Conservation (phyloP, 1,284 basidiomycete genomes). For the Microbotryum intermedium region DNA sequence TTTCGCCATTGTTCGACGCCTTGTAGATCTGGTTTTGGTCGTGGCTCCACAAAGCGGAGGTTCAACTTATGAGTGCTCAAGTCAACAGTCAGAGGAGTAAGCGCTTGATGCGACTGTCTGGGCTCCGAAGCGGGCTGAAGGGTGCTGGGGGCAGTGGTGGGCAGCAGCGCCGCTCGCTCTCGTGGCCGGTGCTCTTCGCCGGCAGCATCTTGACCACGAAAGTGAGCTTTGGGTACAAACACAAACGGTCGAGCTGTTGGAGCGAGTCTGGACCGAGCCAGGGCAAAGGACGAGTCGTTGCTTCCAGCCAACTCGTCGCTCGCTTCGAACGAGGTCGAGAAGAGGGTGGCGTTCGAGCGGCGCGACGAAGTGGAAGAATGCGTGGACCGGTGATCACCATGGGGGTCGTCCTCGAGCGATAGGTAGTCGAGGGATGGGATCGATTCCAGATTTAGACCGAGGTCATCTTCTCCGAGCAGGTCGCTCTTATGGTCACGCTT, state of each 20-base stretch:
- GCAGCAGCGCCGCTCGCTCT: neutral
- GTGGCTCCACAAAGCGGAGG: neutral
- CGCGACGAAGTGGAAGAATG: too few relatives aligned
- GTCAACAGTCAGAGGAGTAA: neutral
- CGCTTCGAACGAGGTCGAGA: too few relatives aligned
- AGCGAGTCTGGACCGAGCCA: constrained; percentile 10
- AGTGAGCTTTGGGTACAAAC: constrained; percentile 2
- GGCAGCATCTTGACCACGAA: neutral
- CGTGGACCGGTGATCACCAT: too few relatives aligned
- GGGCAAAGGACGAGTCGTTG: too few relatives aligned
- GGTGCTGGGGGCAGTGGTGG: neutral
- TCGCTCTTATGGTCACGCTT: too few relatives aligned
- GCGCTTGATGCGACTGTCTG: neutral
- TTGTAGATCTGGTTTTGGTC: neutral
- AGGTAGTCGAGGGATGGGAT: too few relatives aligned
- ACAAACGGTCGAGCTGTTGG: constrained; percentile 22
- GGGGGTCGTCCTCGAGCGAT: too few relatives aligned
- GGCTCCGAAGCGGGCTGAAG: neutral
- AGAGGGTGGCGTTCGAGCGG: too few relatives aligned
- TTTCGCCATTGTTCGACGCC: neutral
- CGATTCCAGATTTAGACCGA: too few relatives aligned
- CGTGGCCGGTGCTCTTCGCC: neutral
- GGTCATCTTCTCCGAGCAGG: too few relatives aligned
- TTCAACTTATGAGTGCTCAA: neutral
- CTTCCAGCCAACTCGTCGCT: too few relatives aligned